phyloP scores from a whole-genome alignment of 441 rosid genomes.

The Eruca vesicaria region DNA sequence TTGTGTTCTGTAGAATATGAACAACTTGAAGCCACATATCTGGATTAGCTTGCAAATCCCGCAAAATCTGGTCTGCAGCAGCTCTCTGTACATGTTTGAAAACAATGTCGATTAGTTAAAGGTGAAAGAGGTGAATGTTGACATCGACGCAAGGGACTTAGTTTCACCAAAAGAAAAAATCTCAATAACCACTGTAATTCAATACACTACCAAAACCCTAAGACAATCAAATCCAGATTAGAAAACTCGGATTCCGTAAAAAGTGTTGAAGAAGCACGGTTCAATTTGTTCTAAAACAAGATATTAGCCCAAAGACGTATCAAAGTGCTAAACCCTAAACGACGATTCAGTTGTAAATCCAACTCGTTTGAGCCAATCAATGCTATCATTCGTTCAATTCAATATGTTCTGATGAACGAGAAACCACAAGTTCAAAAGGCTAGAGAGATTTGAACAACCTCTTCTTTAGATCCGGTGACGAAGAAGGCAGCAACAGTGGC shows the following conservation, averaged over 20 bases:
- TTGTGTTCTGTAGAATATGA: slow-evolving; percentile 81
- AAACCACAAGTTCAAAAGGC: neutral
- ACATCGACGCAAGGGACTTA: slow-evolving; percentile 7
- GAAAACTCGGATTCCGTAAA: neutral
- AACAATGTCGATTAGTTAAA: slow-evolving; percentile 12
- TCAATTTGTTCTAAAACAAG: neutral
- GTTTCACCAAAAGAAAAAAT: neutral
- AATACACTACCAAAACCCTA: slow-evolving; percentile 16
- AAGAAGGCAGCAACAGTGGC: slow-evolving; percentile 99
- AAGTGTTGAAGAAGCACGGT: neutral
- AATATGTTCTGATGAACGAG: neutral
- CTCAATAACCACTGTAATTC: slow-evolving; percentile 1
- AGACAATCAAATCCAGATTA: slow-evolving; percentile 5
- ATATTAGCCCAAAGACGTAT: neutral
- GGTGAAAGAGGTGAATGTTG: slow-evolving; percentile 3
- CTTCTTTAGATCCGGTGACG: slow-evolving; percentile 99
- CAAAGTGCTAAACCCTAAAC: slow-evolving; percentile 28
- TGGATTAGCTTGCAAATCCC: slow-evolving; percentile 93
- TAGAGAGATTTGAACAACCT: slow-evolving; percentile 55
- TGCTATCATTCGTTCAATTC: neutral
- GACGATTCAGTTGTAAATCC: slow-evolving; percentile 3
- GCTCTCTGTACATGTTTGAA: slow-evolving; percentile 57
- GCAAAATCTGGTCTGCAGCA: slow-evolving; percentile 94
- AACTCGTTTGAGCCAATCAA: slow-evolving; percentile 20
- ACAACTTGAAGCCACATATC: slow-evolving; percentile 99